phyloP scores from a whole-genome alignment of 1,284 basidiomycete species.

The Lignosus rhinocerotis region DNA sequence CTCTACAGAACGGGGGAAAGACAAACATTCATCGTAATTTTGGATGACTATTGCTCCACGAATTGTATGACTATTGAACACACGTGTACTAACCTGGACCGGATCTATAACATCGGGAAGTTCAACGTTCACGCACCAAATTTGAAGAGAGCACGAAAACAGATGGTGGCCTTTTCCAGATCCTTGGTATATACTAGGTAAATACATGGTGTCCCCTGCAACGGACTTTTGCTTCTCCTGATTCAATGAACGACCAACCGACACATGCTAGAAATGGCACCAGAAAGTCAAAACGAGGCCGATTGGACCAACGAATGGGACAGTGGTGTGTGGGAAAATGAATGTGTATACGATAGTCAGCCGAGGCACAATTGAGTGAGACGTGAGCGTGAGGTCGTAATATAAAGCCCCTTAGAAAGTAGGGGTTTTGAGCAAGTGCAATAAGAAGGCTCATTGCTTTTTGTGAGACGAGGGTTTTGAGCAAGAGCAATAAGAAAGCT shows the following conservation, averaged over 20 bases:
- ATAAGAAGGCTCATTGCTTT: conserved; percentile 19
- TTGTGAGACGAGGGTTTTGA: conserved; percentile 13
- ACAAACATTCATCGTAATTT: background rate
- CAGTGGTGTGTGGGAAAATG: background rate
- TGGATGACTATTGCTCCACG: background rate
- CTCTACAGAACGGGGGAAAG: conserved; percentile 30
- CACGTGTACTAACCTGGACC: background rate
- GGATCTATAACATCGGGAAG: background rate
- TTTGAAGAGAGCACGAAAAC: background rate
- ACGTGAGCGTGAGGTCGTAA: too few relatives aligned
- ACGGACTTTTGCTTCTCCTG: conserved; percentile 18
- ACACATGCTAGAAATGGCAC: conserved; percentile 12
- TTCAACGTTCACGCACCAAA: background rate
- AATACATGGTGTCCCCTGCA: conserved; percentile 14
- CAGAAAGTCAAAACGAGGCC: background rate
- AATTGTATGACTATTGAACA: background rate
- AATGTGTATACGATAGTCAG: background rate
- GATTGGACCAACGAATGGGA: background rate
- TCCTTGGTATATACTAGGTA: conserved; percentile 9
- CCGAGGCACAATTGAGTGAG: background rate
- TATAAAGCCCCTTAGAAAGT: background rate
- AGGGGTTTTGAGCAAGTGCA: background rate
- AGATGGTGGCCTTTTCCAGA: conserved; percentile 2
- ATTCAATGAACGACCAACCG: conserved; percentile 14
- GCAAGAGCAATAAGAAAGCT: background rate